Conservation (phyloP, 441 rosid genomes). For the Pelargonium cotyledonis region DNA sequence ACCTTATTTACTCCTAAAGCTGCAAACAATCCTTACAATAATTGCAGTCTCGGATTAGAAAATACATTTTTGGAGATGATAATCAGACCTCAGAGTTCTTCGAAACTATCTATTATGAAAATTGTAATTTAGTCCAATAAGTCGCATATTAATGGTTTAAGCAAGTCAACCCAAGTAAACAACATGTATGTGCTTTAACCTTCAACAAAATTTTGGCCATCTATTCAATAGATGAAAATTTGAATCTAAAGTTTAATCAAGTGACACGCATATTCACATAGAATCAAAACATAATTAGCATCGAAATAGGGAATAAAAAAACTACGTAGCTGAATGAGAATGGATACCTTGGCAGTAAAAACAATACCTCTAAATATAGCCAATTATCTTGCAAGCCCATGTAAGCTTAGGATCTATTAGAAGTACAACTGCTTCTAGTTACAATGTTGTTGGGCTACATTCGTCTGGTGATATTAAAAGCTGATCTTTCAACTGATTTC, state of each 20-base stretch:
- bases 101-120: neutral
- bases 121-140: neutral
- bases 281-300: neutral
- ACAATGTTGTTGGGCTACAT: slow-evolving; percentile 39
- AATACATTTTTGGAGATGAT: neutral
- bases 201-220: neutral
- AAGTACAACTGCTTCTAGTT: slow-evolving; percentile 59
- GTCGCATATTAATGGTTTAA: neutral
- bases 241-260: neutral
- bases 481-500: slow-evolving; percentile 57
- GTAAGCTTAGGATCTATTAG: slow-evolving; percentile 79
- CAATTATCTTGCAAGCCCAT: slow-evolving; percentile 75
- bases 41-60: neutral
- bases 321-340: slow-evolving; percentile 10
- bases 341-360: slow-evolving; percentile 53
- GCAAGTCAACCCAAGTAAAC: neutral
- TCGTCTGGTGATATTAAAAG: slow-evolving; percentile 41
- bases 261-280: neutral
- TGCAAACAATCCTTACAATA: neutral
- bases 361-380: slow-evolving; percentile 62
- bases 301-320: slow-evolving; percentile 1
- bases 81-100: neutral
- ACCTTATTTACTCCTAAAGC: neutral
- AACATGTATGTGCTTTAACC: neutral
- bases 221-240: neutral